Base-by-base conservation (phyloP, 345 rosid species). In the Chamaenerion angustifolium region DNA sequence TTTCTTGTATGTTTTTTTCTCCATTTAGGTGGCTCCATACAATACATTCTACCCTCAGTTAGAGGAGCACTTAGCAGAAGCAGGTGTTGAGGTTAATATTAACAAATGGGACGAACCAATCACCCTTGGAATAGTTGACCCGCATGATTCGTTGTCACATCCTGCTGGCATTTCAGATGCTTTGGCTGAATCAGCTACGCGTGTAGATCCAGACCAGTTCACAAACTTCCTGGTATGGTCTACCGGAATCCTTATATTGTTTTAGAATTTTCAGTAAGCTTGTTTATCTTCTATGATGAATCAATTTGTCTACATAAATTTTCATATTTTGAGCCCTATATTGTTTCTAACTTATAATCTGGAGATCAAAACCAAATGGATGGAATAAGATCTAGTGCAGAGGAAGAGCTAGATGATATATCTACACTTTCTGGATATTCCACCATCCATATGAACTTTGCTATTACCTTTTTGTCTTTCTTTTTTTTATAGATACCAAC, bases 141-240 rank as follows among this genome's bases (percentile, higher is more conserved):
- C 95, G 11, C 99, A 93, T 21, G 99, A 93, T 64, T 93, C 97
- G 23, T 59, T 85, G 43, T 81, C 95, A 56, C 99, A 93, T 79
- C 92, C 99, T 49, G 99, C 99, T 0, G 99, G 99, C 18, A 88
- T 79, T 11, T 83, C 97, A 56, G 99, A 88, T 68, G 77, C 76
- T 62, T 96, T 82, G 68, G 75, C 97, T 18, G 97, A 93, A 69
- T 65, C 94, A 64, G 95, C 97, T 18, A 49, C 81, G 31, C 75
- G 64, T 37, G 60, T 93, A 46, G 95, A 93, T 57, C 92, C 95
- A 57, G 97, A 93, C 67, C 99, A 82, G 55, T 85, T 93, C 66
- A 75, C 88, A 4, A 79, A 82, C 65, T 93, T 93, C 74, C 69
- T 85, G 83, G 99, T 93, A 88, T 59, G 52, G 19, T 52, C 41